Percentiles rank a stretch among this genome's conserved stretches.
These are phyloP conservation scores for Diaporthe sp. DNA, from an alignment of 2,329 filamentous ascomycete genomes.

Conservation along the genomic window DNA sequence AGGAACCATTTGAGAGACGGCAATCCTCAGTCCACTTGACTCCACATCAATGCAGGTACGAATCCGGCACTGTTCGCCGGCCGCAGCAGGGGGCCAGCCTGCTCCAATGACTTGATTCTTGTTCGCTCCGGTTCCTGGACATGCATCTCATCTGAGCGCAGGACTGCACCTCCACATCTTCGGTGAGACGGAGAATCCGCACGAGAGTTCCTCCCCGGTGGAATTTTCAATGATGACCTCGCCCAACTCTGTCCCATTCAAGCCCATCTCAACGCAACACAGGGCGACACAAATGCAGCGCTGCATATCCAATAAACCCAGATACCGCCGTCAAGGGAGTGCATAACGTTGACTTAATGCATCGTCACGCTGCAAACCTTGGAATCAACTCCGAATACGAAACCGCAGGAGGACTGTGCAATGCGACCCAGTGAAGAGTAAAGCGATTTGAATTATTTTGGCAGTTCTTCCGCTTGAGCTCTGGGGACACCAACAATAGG, in stretches of 20 bases:
- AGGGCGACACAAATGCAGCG: too few relatives aligned
- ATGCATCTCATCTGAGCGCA: not conserved
- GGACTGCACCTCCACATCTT: constrained; percentile 16
- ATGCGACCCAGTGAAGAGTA: not conserved
- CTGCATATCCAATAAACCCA: not conserved
- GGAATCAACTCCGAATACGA: not conserved
- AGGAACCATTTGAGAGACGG: not conserved
- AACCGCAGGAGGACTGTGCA: not conserved
- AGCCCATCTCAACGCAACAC: not conserved
- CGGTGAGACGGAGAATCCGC: not conserved
- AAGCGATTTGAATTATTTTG: too few relatives aligned
- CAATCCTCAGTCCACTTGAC: not conserved
- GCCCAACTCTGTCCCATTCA: not conserved
- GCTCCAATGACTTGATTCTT: not conserved
- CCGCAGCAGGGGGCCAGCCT: constrained; percentile 2
- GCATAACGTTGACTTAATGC: not conserved
- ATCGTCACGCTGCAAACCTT: not conserved
- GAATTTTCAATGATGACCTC: constrained; percentile 5
- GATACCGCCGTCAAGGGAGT: not conserved
- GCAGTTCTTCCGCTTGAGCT: not conserved
- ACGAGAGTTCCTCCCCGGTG: not conserved
- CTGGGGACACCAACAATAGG: not conserved
- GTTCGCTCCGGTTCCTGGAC: not conserved
- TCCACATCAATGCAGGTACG: constrained; percentile 27
- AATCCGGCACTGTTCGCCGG: constrained; percentile 10